Evolutionary conservation across 164 flowering plant species (phyloP), one percentile per base, ranked within the genome.

Genomic region (Saururus chinensis): DNA sequence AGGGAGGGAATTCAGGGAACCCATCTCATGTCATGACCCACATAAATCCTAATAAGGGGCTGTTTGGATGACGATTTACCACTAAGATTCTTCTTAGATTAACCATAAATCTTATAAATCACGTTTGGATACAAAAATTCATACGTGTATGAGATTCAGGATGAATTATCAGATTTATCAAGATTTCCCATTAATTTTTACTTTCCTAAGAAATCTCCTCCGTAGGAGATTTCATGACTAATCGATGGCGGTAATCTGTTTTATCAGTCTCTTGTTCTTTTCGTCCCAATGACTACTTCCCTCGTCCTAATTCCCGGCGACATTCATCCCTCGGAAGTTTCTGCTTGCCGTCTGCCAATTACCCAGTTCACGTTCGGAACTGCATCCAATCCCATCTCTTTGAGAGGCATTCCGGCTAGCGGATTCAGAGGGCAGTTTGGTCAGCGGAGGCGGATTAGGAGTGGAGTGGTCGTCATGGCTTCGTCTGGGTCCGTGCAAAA

Each of bases 401-500:
- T 30, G 37, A 30, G 37, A 30, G 37, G 37, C 63, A 37, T 41
- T 53, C 57, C 58, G 22, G 57, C 42, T 12, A 57, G 23, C 41
- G 40, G 49, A 42, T 64, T 71, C 53, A 61, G 57, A 63, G 70
- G 65, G 65, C 60, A 58, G 17, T 26, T 58, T 56, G 3, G 51
- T 26, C 64, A 40, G 48, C 56, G 48, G 59, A 65, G 62, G 63
- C 58, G 70, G 16, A 53, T 41, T 45, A 24, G 63, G 61, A 57
- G 63, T 56, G 67, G 42, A 59, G 37, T 64, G 7, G 37, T 30
- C 37, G 60, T 26, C 42, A 79, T 79, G 80, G 80, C 83, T 52
- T 59, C 69, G 37, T 57, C 81, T 30, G 75, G 41, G n/a, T 62
- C 80, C 1, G 71, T 83, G 60, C 77, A 78, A 71, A 87, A 87